Evolutionary conservation across 257 asterid genomes (phyloP).

Genomic region (Lycium ferocissimum): DNA sequence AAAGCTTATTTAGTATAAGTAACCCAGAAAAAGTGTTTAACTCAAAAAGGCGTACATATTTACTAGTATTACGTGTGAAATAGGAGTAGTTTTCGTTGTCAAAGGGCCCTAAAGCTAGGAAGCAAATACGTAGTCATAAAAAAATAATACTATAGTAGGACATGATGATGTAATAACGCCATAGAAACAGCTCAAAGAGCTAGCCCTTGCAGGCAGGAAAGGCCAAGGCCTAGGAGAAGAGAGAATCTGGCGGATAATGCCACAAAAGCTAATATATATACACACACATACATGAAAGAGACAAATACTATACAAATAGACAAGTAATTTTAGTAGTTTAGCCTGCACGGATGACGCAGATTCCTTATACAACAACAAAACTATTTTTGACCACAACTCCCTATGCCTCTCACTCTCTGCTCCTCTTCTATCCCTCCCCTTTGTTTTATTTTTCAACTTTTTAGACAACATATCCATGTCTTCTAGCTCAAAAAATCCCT

Average conservation of each 20-base stretch:
- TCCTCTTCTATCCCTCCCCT: background rate
- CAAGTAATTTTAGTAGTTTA: background rate
- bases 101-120: background rate
- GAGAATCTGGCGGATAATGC: background rate
- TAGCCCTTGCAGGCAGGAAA: conserved; percentile 15
- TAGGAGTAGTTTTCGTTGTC: background rate
- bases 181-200: background rate
- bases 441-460: background rate
- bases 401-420: background rate
- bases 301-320: conserved; percentile 1
- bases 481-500: background rate
- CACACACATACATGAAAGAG: background rate
- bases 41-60: background rate
- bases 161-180: background rate
- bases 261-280: no score
- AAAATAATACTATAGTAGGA: no score
- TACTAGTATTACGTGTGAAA: background rate
- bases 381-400: background rate
- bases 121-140: background rate
- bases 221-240: background rate
- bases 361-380: background rate
- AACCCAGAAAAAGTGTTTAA: background rate
- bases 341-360: conserved; percentile 28
- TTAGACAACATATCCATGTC: background rate
- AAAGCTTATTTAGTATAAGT: background rate